A percentile compares a stretch with the other conserved stretches of the same genome.
These are phyloP conservation scores for Quercus alba DNA, from an alignment of 306 rosid species.

Conservation along the genomic window DNA sequence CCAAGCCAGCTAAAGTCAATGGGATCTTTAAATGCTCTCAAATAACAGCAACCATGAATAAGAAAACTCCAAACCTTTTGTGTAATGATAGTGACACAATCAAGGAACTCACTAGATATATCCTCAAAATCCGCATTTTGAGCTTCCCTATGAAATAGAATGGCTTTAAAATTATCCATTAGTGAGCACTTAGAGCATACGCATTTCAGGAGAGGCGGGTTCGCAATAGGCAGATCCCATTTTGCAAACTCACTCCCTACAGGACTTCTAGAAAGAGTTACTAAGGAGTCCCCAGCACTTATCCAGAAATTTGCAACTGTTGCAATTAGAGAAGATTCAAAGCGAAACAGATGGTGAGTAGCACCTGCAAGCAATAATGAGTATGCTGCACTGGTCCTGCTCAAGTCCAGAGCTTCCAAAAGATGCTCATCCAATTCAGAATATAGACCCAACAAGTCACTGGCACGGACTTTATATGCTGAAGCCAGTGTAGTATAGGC, in stretches of 20 bases:
- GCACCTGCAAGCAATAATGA: constrained; percentile 71
- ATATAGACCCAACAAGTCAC: constrained; percentile 31
- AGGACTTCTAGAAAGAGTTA: constrained; percentile 48
- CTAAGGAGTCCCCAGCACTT: constrained; percentile 68
- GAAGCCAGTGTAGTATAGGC: constrained; percentile 72
- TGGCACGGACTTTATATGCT: constrained; percentile 54
- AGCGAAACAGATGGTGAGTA: constrained; percentile 60
- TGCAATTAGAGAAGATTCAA: constrained; percentile 62
- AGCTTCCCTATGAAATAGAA: constrained; percentile 23
- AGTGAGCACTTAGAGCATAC: constrained; percentile 51
- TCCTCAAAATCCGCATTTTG: constrained; percentile 31
- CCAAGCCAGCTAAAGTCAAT: constrained; percentile 42
- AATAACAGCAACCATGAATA: constrained; percentile 34
- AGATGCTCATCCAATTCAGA: constrained; percentile 24
- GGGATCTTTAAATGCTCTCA: constrained; percentile 45
- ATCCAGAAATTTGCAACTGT: constrained; percentile 68
- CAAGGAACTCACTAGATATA: constrained; percentile 40
- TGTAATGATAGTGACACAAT: constrained; percentile 33
- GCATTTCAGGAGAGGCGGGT: constrained; percentile 19
- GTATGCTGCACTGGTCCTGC: constrained; percentile 63
- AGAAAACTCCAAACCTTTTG: constrained; percentile 51
- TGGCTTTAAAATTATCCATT: constrained; percentile 28
- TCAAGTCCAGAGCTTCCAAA: constrained; percentile 37
- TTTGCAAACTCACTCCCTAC: constrained; percentile 31
- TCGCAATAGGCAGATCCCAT: constrained; percentile 17